These are phyloP conservation scores for Ganoderma lucidum DNA, from an alignment of 1,284 basidiomycete species.

Conservation along the genomic window DNA sequence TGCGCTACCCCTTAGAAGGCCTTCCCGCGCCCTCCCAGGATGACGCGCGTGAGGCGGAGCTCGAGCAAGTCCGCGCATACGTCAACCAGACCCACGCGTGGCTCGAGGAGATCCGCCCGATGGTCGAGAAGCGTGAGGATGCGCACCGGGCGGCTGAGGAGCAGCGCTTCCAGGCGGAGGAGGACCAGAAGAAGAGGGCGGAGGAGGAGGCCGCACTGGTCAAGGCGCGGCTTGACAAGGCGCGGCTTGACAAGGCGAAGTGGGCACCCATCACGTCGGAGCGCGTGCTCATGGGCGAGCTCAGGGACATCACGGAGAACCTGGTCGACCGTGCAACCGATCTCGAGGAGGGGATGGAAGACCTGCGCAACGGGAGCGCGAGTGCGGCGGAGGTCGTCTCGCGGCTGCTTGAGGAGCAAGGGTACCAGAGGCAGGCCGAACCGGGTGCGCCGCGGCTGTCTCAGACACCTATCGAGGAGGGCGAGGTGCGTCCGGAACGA, in stretches of 20 bases:
- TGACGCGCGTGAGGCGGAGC: constrained; percentile 7
- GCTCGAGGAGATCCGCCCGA: constrained; percentile 14
- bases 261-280: constrained; percentile 9
- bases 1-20: constrained; percentile 17
- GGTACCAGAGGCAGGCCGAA: constrained; percentile 3
- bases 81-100: constrained; percentile 14
- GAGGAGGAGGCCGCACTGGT: constrained; percentile 20
- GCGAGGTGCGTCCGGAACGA: constrained; percentile 21
- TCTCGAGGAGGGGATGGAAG: constrained; percentile 21
- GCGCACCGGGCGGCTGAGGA: background rate
- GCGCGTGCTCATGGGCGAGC: constrained; percentile 1
- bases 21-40: constrained; percentile 11
- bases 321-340: constrained; percentile 26
- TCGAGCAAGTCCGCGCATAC: constrained; percentile 14
- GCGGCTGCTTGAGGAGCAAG: constrained; percentile 14
- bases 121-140: constrained; percentile 13
- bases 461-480: constrained; percentile 17
- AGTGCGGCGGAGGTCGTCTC: constrained; percentile 7
- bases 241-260: constrained; percentile 8
- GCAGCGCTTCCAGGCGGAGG: constrained; percentile 9
- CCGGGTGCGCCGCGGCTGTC: background rate
- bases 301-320: background rate
- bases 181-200: constrained; percentile 12
- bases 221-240: constrained; percentile 9
- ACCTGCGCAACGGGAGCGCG: constrained; percentile 11